phyloP scores from a whole-genome alignment of 345 rosid genomes.

The Populus alba region DNA sequence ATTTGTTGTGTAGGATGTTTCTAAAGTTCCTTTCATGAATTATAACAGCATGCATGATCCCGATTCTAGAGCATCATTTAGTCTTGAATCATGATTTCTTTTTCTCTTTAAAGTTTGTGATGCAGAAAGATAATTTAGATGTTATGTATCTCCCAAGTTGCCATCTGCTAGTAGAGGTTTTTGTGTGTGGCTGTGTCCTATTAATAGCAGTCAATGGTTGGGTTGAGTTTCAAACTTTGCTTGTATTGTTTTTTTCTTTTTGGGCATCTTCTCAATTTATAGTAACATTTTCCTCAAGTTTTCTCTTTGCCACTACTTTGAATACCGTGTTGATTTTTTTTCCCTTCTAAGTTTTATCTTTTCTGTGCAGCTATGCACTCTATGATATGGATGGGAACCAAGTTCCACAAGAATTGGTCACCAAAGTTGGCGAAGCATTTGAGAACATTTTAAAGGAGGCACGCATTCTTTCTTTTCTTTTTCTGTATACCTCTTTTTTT shows the following conservation, averaged over 20 bases:
- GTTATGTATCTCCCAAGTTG: neutral
- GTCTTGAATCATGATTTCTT: neutral
- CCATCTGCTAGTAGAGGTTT: neutral
- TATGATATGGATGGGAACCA: constrained; percentile 83
- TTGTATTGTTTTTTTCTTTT: neutral
- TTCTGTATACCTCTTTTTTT: neutral
- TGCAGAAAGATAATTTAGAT: neutral
- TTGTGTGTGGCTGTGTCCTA: neutral
- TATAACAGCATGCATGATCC: neutral
- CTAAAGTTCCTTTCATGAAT: neutral
- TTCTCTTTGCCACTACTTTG: neutral
- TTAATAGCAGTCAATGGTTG: neutral
- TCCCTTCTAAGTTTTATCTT: neutral
- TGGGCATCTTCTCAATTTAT: neutral
- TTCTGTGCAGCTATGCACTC: constrained; percentile 59
- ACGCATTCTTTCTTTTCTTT: constrained; percentile 15
- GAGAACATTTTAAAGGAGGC: constrained; percentile 80
- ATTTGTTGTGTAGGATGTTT: neutral
- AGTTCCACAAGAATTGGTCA: constrained; percentile 78
- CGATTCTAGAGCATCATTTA: neutral
- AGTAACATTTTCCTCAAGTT: neutral
- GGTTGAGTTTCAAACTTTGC: neutral
- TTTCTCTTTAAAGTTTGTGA: neutral
- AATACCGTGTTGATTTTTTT: neutral
- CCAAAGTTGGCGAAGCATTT: constrained; percentile 68